phyloP scores from a whole-genome alignment of 352 stramenopile genomes.

The Phytophthora pseudosyringae region DNA sequence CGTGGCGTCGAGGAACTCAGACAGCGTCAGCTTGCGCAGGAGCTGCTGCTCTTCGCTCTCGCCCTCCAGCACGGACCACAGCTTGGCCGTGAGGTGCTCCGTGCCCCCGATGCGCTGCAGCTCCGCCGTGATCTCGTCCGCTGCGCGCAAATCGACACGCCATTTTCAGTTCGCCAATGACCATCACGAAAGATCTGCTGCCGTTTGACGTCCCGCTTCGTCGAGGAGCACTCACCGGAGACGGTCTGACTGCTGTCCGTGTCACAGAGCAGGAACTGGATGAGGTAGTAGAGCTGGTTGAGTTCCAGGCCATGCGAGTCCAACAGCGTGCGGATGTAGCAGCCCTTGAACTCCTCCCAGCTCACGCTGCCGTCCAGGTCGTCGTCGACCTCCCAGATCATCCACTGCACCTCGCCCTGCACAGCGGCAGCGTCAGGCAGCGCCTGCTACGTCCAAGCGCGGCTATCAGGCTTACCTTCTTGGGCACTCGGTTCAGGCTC shows the following conservation, averaged over 20 bases:
- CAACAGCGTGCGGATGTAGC: conserved; percentile 90
- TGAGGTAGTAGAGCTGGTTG: conserved; percentile 93
- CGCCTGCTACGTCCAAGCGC: not conserved
- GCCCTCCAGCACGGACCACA: conserved; percentile 45
- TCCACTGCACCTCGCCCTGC: conserved; percentile 93
- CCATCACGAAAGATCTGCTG: not conserved
- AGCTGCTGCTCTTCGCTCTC: conserved; percentile 54
- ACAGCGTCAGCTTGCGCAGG: conserved; percentile 54
- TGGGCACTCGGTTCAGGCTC: conserved; percentile 35
- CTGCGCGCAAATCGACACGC: conserved; percentile 29
- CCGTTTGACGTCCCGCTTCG: not conserved
- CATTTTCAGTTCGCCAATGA: conserved; percentile 1
- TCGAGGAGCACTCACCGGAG: conserved; percentile 52
- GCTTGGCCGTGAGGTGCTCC: conserved; percentile 45
- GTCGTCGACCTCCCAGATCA: conserved; percentile 98
- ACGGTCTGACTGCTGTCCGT: conserved; percentile 88
- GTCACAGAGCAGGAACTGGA: conserved; percentile 96
- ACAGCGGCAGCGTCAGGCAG: not conserved
- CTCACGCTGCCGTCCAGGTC: conserved; percentile 92
- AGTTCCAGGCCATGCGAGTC: conserved; percentile 94
- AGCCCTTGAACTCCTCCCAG: conserved; percentile 94
- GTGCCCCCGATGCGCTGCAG: conserved; percentile 54
- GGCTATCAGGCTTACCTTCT: conserved; percentile 37
- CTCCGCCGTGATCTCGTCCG: conserved; percentile 54
- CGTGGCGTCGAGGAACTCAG: conserved; percentile 56